Conservation (phyloP, 257 asterid species). For the Verbena officinalis region DNA sequence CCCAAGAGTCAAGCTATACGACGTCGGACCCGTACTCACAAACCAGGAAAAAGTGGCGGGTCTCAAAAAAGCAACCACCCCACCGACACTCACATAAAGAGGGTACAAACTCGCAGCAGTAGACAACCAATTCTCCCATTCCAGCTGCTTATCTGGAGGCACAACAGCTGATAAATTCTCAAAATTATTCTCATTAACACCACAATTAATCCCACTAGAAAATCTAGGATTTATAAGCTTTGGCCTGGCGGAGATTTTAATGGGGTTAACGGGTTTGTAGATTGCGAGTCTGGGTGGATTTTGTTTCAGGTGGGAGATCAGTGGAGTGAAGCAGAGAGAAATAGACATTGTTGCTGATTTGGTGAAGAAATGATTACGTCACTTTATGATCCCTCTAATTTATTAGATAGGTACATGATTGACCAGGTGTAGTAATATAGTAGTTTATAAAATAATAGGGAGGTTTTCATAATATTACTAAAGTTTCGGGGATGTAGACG, state of each 20-base stretch:
- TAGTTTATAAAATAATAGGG: no score
- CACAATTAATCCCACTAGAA: conserved; percentile 16
- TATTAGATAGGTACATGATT: no score
- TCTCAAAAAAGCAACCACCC: conserved; percentile 57
- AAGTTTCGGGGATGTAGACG: no score
- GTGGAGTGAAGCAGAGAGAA: conserved; percentile 51
- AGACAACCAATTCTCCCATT: conserved; percentile 65
- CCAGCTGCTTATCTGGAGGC: conserved; percentile 50
- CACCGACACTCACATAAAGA: conserved; percentile 81
- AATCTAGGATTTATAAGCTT: conserved; percentile 27
- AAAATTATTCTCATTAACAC: conserved; percentile 32
- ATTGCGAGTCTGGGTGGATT: conserved; percentile 34
- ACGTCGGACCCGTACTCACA: conserved; percentile 65
- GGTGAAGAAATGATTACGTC: background rate
- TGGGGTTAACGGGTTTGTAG: conserved; percentile 38
- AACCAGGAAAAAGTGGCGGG: conserved; percentile 84
- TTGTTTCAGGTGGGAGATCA: conserved; percentile 29
- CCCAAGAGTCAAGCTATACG: conserved; percentile 80
- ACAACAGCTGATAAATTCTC: conserved; percentile 26
- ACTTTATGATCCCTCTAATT: background rate
- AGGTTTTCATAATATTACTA: no score
- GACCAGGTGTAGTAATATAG: no score
- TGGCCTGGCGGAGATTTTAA: conserved; percentile 26
- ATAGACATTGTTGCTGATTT: conserved; percentile 44
- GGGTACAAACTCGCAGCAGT: conserved; percentile 83